These are phyloP conservation scores for Pulveroboletus sp. DNA, from an alignment of 768 basidiomycete species.

Conservation along the genomic window DNA sequence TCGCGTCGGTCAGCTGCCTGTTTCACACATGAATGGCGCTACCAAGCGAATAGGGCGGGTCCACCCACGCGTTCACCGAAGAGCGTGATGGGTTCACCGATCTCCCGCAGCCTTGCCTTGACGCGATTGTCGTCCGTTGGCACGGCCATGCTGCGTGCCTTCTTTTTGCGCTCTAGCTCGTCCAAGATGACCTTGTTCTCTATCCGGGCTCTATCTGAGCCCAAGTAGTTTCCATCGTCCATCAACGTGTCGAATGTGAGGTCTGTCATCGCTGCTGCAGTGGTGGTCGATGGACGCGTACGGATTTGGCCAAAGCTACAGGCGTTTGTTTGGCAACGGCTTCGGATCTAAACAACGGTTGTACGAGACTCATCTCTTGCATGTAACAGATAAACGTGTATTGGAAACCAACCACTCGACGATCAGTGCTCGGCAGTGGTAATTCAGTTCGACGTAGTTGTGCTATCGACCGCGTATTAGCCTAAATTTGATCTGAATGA, in stretches of 20 bases:
- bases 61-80: slow-evolving; percentile 94
- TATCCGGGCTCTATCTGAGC: slow-evolving; percentile 66
- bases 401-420: neutral
- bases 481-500: neutral
- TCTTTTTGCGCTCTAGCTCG: slow-evolving; percentile 97
- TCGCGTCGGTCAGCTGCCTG: slow-evolving; percentile 95
- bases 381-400: neutral
- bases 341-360: slow-evolving; percentile 29
- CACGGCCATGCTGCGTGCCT: slow-evolving; percentile 87
- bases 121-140: slow-evolving; percentile 97
- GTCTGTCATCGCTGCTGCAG: slow-evolving; percentile 50
- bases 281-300: slow-evolving; percentile 1
- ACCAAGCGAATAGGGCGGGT: neutral
- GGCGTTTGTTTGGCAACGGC: slow-evolving; percentile 34
- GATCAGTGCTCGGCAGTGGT: neutral
- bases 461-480: neutral
- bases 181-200: slow-evolving; percentile 88
- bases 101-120: slow-evolving; percentile 80
- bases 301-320: slow-evolving; percentile 10
- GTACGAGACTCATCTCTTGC: neutral
- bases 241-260: slow-evolving; percentile 70
- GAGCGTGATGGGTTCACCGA: slow-evolving; percentile 94
- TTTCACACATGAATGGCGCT: slow-evolving; percentile 15
- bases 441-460: neutral
- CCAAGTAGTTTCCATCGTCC: slow-evolving; percentile 73